Conservation (phyloP, 179 eudicot species). For the Beta corolliflora region DNA sequence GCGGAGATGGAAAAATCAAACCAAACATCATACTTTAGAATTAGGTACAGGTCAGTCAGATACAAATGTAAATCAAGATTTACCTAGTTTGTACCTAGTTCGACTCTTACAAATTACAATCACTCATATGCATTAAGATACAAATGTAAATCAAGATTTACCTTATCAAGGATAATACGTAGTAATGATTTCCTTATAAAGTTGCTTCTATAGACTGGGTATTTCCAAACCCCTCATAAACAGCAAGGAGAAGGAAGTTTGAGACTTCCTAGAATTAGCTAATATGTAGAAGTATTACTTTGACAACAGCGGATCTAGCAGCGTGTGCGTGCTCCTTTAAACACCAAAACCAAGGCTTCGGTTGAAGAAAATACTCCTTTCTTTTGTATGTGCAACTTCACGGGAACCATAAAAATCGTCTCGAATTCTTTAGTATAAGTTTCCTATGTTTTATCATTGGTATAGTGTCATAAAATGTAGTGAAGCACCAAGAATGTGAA, state of each 20-base stretch:
- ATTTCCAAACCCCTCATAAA: neutral
- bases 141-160: neutral
- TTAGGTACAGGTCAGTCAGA: no score
- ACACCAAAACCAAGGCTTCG: slow-evolving; percentile 1
- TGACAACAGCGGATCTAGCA: neutral
- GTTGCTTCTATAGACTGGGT: neutral
- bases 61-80: no score
- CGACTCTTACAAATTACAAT: neutral
- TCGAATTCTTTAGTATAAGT: neutral
- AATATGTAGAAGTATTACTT: neutral
- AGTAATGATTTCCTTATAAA: neutral
- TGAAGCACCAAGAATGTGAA: no score
- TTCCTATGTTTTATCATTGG: neutral
- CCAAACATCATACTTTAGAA: neutral
- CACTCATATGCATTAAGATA: neutral
- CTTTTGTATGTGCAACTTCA: slow-evolving; percentile 8
- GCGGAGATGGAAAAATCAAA: neutral
- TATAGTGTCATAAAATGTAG: no score
- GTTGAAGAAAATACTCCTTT: neutral
- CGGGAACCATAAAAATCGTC: neutral
- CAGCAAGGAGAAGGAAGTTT: neutral
- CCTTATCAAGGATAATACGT: neutral
- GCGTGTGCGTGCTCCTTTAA: neutral
- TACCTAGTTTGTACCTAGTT: neutral
- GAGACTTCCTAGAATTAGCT: neutral